Percentiles rank a stretch among this genome's conserved stretches.
Conservation (phyloP, 1,284 basidiomycete species). For the Lentinula novae-zelandiae region DNA sequence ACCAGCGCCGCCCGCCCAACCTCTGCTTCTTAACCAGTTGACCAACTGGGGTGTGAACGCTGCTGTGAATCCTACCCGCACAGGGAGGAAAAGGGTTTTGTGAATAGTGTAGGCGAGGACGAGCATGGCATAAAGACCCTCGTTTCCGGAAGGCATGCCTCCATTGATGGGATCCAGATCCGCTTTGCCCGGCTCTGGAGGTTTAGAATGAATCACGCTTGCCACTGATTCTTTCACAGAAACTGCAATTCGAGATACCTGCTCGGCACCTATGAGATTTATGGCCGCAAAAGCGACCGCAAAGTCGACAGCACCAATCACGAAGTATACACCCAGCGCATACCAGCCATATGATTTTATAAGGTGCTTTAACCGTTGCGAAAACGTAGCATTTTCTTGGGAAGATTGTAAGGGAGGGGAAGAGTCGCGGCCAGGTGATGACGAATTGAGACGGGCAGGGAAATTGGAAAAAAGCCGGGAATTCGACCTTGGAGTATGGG, state of each 20-base stretch:
- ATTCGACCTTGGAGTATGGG: constrained; percentile 22
- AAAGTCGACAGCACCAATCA: constrained; percentile 76
- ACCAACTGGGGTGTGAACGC: constrained; percentile 85
- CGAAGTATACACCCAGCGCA: constrained; percentile 82
- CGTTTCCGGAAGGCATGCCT: constrained; percentile 36
- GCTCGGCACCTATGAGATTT: constrained; percentile 87
- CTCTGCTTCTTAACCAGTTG: constrained; percentile 67
- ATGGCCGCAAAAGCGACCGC: constrained; percentile 80
- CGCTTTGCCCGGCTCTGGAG: constrained; percentile 63
- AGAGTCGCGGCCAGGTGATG: constrained; percentile 15
- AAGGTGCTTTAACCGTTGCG: constrained; percentile 79
- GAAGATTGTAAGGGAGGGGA: constrained; percentile 19
- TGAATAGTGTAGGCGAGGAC: constrained; percentile 94
- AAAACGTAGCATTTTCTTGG: constrained; percentile 51
- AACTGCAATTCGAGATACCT: constrained; percentile 70
- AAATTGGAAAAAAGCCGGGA: constrained; percentile 49
- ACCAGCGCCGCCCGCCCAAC: constrained; percentile 73
- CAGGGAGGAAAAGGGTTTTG: constrained; percentile 91
- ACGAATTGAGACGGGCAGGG: constrained; percentile 37
- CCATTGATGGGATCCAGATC: constrained; percentile 41
- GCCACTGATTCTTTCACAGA: constrained; percentile 50
- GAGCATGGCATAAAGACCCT: constrained; percentile 87
- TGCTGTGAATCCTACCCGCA: constrained; percentile 87
- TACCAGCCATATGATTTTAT: constrained; percentile 94
- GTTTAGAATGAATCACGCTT: constrained; percentile 43